A percentile compares a stretch with the other conserved stretches of the same genome.
These are phyloP conservation scores for Linnemannia zychae DNA, from an alignment of 192 early-diverging fungal genomes.

Conservation along the genomic window DNA sequence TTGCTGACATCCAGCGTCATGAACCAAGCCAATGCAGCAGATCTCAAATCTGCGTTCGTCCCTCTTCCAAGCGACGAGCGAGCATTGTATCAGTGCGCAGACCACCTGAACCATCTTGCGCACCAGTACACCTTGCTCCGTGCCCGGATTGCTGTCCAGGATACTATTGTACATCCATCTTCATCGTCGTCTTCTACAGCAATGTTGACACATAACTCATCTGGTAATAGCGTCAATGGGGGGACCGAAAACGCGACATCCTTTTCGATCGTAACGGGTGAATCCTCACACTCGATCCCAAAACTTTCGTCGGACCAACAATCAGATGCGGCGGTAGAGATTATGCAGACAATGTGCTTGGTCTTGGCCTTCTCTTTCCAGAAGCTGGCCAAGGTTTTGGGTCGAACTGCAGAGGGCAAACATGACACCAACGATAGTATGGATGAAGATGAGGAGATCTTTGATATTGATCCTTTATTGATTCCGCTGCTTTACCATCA, in stretches of 20 bases:
- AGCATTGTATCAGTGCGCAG: constrained; percentile 24
- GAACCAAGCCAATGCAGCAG: background rate
- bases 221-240: background rate
- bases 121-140: constrained; percentile 39
- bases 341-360: constrained; percentile 43
- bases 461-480: constrained; percentile 48
- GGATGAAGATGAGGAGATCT: constrained; percentile 22
- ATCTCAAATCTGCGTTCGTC: background rate
- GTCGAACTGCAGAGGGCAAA: background rate
- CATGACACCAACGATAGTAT: background rate
- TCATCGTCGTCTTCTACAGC: background rate
- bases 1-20: constrained; percentile 11
- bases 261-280: background rate
- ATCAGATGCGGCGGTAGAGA: constrained; percentile 31
- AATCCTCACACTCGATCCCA: background rate
- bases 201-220: background rate
- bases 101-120: constrained; percentile 27
- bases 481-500: constrained; percentile 41
- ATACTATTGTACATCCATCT: background rate
- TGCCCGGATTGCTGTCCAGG: constrained; percentile 7
- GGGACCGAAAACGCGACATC: background rate
- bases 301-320: background rate
- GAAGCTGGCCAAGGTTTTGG: constrained; percentile 28
- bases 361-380: constrained; percentile 37
- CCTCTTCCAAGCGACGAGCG: constrained; percentile 23